Percentiles rank a stretch among this genome's conserved stretches.
phyloP scores from a whole-genome alignment of 352 stramenopile genomes.

The Vaucheria bursata region DNA sequence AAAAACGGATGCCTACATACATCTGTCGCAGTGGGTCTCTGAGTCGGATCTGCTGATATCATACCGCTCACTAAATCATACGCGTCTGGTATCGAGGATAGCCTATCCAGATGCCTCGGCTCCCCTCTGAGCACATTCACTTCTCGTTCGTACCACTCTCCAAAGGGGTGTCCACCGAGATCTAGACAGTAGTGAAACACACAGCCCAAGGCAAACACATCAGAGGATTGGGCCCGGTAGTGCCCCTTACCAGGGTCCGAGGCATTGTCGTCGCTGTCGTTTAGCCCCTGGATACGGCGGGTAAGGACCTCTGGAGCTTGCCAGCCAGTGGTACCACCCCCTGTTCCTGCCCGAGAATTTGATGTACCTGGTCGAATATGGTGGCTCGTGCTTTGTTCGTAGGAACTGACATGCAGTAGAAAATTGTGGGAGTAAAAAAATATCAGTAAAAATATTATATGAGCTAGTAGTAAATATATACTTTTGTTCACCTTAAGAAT shows the following conservation, averaged over 20 bases:
- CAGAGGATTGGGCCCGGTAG: conserved; percentile 52
- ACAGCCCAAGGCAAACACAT: conserved; percentile 73
- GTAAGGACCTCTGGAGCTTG: conserved; percentile 69
- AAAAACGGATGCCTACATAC: conserved; percentile 72
- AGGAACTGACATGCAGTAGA: too few species aligned
- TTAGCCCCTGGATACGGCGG: not conserved
- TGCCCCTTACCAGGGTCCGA: conserved; percentile 47
- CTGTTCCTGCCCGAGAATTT: too few species aligned
- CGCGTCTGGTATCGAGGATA: conserved; percentile 56
- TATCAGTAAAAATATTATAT: too few species aligned
- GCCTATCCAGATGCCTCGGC: conserved; percentile 23
- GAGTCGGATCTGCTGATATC: conserved; percentile 51
- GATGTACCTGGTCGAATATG: too few species aligned
- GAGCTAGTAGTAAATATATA: too few species aligned
- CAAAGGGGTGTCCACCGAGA: conserved; percentile 65
- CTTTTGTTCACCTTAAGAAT: too few species aligned
- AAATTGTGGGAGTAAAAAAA: too few species aligned
- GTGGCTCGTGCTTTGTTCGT: too few species aligned
- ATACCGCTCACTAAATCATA: conserved; percentile 53
- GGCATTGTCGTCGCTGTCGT: not conserved
- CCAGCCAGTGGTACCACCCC: conserved; percentile 67
- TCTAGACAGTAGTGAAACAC: conserved; percentile 68
- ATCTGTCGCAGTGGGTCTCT: conserved; percentile 59
- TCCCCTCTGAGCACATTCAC: conserved; percentile 58
- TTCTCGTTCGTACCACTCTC: conserved; percentile 67